These are phyloP conservation scores for Pulicaria dysenterica DNA, from an alignment of 129 eudicot species.

Conservation along the genomic window DNA sequence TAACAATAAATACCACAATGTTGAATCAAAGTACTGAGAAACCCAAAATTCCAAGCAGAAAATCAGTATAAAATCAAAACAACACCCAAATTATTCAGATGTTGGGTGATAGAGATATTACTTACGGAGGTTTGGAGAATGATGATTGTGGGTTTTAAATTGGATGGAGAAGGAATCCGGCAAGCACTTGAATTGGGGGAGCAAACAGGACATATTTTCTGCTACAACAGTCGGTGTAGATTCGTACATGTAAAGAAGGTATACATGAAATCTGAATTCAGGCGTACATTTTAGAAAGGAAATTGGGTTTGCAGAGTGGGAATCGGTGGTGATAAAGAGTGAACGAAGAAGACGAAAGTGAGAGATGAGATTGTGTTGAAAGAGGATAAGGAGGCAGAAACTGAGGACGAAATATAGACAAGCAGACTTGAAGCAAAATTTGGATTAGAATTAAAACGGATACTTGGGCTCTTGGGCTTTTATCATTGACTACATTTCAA, in stretches of 20 bases:
- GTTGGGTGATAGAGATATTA: not conserved
- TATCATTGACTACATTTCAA: too few relatives aligned
- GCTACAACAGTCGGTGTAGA: conserved; percentile 11
- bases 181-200: conserved; percentile 88
- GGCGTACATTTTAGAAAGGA: not conserved
- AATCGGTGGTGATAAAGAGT: conserved; percentile 9
- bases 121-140: conserved; percentile 46
- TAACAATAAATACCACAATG: conserved; percentile 9
- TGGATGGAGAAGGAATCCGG: conserved; percentile 69
- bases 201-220: conserved; percentile 78
- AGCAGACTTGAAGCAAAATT: not conserved
- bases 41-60: not conserved
- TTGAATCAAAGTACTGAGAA: conserved; percentile 23
- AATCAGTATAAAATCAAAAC: not conserved
- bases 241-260: conserved; percentile 24
- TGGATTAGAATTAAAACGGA: not conserved
- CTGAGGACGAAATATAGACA: conserved; percentile 34
- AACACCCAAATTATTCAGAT: conserved; percentile 5
- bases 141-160: conserved; percentile 49
- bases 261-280: conserved; percentile 14
- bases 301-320: not conserved
- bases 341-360: conserved; percentile 31
- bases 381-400: conserved; percentile 32
- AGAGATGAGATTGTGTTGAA: conserved; percentile 23
- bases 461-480: conserved; percentile 6